Evolutionary conservation across 2,329 filamentous ascomycete species (phyloP).

Genomic region (Pestalotiopsis sp.): DNA sequence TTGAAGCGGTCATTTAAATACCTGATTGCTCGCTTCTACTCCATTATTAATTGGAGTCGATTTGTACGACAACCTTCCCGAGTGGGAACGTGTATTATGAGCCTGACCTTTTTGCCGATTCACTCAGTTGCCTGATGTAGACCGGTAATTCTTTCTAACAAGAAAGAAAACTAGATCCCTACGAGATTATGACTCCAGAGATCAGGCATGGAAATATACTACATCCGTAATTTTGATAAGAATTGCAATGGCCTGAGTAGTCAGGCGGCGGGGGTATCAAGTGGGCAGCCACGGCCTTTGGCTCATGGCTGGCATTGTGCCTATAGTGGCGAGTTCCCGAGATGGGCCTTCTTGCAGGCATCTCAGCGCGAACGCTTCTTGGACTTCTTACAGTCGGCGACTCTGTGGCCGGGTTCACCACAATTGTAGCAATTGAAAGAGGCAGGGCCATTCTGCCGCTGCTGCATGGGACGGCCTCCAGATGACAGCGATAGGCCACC

Average conservation of each 20-base stretch:
- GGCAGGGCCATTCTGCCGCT: conserved; percentile 5
- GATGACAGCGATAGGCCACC: conserved; percentile 33
- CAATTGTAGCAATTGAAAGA: conserved; percentile 15
- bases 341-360: not conserved
- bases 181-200: not conserved
- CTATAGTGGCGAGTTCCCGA: not conserved
- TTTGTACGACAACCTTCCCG: conserved; percentile 9
- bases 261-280: not conserved
- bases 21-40: not conserved
- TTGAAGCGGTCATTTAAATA: not conserved
- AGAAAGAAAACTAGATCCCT: not conserved
- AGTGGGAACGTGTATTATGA: conserved; percentile 3
- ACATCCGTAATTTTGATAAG: not conserved
- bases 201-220: not conserved
- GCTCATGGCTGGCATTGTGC: not conserved
- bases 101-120: conserved; percentile 1
- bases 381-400: conserved; percentile 10
- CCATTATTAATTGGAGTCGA: not conserved
- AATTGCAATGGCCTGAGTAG: not conserved
- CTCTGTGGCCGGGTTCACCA: conserved; percentile 14
- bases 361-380: conserved; percentile 10
- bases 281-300: not conserved
- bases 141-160: not conserved
- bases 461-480: conserved; percentile 9
- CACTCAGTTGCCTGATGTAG: conserved; percentile 4